Evolutionary conservation across 2,329 filamentous ascomycete genomes (phyloP).

Genomic region (Pseudonectria buxi): DNA sequence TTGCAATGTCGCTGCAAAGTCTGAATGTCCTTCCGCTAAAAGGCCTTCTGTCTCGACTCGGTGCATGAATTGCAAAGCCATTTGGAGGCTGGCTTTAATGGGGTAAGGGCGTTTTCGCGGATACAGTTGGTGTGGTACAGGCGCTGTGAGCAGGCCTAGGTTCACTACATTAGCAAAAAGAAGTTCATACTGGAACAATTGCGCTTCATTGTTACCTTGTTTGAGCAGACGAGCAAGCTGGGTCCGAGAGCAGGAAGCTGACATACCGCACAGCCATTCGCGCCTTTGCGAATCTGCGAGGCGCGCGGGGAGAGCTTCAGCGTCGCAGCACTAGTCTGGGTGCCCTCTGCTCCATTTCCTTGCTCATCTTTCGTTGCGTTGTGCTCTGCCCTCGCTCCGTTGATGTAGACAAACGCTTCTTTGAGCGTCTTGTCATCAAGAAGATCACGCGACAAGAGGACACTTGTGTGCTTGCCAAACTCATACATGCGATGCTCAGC

Average conservation of each 20-base stretch:
- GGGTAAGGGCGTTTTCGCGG: constrained; percentile 26
- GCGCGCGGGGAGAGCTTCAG: constrained; percentile 25
- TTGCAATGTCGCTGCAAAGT: constrained; percentile 2
- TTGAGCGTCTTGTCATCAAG: constrained; percentile 38
- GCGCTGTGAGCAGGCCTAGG: constrained; percentile 36
- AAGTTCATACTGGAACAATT: not conserved
- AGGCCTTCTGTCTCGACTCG: constrained; percentile 12
- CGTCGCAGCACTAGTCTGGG: constrained; percentile 8
- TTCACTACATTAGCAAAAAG: constrained; percentile 8
- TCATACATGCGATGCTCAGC: constrained; percentile 43
- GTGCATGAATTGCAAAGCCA: constrained; percentile 42
- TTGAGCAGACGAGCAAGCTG: constrained; percentile 42
- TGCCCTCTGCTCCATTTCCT: constrained; percentile 7
- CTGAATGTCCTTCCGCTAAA: constrained; percentile 20
- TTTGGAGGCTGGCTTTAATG: constrained; percentile 26
- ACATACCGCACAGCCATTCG: constrained; percentile 42
- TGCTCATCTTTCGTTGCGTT: constrained; percentile 7
- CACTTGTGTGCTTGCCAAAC: constrained; percentile 47
- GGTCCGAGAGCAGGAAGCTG: constrained; percentile 42
- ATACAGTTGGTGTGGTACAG: constrained; percentile 46
- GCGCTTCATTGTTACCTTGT: constrained; percentile 41
- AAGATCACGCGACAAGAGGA: constrained; percentile 43
- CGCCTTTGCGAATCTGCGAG: constrained; percentile 34
- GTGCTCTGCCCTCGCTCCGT: constrained; percentile 31
- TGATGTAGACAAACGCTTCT: constrained; percentile 37